phyloP scores from a whole-genome alignment of 1,139 yeast genomes.

The Scheffersomyces illinoinensis region DNA sequence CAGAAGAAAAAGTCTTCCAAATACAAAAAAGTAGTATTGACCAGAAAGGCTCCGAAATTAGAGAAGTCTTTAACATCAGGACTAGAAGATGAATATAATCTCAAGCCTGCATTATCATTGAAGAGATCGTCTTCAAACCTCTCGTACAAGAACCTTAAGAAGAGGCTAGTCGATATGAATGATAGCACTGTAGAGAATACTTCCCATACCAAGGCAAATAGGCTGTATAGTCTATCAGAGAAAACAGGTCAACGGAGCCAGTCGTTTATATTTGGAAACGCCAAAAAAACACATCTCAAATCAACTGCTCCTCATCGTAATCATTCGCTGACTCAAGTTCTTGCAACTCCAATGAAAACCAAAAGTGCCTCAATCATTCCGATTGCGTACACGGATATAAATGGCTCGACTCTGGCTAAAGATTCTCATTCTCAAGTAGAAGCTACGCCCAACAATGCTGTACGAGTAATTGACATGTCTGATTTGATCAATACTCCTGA shows the following conservation, averaged over 20 bases:
- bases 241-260: constrained; percentile 5
- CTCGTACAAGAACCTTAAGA: constrained; percentile 42
- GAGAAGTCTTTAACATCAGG: constrained; percentile 13
- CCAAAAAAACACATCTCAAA: constrained; percentile 19
- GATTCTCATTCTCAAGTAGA: constrained; percentile 5
- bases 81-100: constrained; percentile 15
- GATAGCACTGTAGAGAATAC: constrained; percentile 5
- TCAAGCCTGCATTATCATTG: constrained; percentile 33
- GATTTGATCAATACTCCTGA: constrained; percentile 9
- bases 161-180: constrained; percentile 51
- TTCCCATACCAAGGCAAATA: constrained; percentile 5
- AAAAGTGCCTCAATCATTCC: neutral
- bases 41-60: constrained; percentile 18
- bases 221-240: constrained; percentile 11
- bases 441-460: constrained; percentile 10
- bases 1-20: constrained; percentile 10
- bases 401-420: neutral
- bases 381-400: neutral
- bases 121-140: constrained; percentile 46
- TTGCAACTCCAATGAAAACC: constrained; percentile 27
- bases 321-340: constrained; percentile 23
- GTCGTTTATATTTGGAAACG: constrained; percentile 30
- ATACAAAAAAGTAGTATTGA: constrained; percentile 19
- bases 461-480: constrained; percentile 3
- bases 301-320: neutral